Base-by-base conservation (phyloP, 164 flowering plant species). In the Sedum album region DNA sequence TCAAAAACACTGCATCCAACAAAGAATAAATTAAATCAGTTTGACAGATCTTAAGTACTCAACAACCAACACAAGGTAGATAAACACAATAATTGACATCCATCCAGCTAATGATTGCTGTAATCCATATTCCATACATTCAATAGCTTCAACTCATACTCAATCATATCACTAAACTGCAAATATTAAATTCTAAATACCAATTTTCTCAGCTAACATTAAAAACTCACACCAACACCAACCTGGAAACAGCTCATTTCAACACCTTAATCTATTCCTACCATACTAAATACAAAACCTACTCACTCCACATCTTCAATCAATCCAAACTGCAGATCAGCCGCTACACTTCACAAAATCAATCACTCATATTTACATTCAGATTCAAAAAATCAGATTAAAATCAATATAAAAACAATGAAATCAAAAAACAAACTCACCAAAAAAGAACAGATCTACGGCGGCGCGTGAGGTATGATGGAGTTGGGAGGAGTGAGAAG, bases 1-100 rank as follows among this genome's bases (percentile, higher is more conserved):
- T 72, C 26, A 67, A 73, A 42, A 4, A 41, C 7, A 77, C 81
- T 80, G 81, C 77, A 74, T 1, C 60, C 35, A 30, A 41, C 68
- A 14, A 64, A 33, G 49, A 42, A 61, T 35, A 69, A 20, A 30
- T 17, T 39, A n/a, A 10, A 17, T 60, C 15, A 35, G 28, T 31
- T 60, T 41, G 28, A 44, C 26, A 60, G 21, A 18, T 26, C 30
- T 7, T 0, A 60, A 55, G 11, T 13, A 11, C 48, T 42, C 48
- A 42, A 42, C 4, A 11, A 1, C 17, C 14, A 42, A 42, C 48
- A 42, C 48, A 21, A 68, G 36, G 39, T n/a, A 67, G 36, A 36
- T 65, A 38, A 65, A 21, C 67, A 65, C 31, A 65, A 35, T n/a
- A 33, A 33, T 31, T 30, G 41, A 18, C n/a, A n/a, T n/a, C n/a